phyloP scores from a whole-genome alignment of 208 protist genomes.

The Trichomonas gallinae region DNA sequence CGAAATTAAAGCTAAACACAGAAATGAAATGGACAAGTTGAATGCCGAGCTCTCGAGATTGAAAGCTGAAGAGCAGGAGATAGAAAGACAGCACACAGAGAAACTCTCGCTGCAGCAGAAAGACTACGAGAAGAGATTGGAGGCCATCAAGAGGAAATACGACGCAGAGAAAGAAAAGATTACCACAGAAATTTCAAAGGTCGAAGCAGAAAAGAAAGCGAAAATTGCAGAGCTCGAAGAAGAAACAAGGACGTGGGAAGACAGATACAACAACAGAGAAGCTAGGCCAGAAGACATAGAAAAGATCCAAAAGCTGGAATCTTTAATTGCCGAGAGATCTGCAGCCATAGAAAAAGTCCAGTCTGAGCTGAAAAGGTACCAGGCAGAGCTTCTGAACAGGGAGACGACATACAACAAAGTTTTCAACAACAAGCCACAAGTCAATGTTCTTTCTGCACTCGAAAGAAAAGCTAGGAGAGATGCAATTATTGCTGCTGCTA shows the following conservation, averaged over 20 bases:
- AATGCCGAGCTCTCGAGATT: neutral
- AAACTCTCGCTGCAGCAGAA: neutral
- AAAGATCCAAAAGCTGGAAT: neutral
- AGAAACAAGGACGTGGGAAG: neutral
- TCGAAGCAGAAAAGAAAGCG: neutral
- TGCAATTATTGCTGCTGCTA: neutral
- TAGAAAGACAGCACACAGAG: neutral
- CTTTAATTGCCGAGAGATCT: neutral
- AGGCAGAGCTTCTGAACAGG: neutral
- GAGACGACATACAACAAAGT: constrained; percentile 21
- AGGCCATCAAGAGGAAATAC: neutral
- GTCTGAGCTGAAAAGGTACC: neutral
- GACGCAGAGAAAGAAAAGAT: neutral
- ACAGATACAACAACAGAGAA: neutral
- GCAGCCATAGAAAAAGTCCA: constrained; percentile 7
- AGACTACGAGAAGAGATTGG: neutral
- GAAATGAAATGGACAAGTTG: neutral
- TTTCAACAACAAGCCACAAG: constrained; percentile 6
- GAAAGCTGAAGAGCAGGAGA: neutral
- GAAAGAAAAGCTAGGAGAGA: neutral
- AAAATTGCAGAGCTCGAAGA: neutral
- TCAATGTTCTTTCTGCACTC: neutral
- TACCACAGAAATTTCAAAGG: neutral
- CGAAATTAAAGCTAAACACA: neutral
- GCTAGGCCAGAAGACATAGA: neutral